Percentiles rank a stretch among this genome's conserved stretches.
phyloP scores from a whole-genome alignment of 179 eudicot genomes.

The Nepenthes alata region DNA sequence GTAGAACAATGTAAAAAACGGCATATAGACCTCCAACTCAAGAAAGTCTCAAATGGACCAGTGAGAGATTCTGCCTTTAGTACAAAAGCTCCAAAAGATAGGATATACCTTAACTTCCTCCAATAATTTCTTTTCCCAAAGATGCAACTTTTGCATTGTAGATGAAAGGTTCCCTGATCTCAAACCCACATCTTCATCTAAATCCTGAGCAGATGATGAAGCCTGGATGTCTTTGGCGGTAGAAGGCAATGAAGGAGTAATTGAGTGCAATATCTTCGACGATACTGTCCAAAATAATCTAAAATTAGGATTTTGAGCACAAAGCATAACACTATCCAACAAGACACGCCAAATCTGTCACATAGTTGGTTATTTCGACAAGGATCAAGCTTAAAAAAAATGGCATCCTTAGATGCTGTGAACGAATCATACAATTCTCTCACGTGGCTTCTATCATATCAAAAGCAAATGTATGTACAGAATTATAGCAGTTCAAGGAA shows the following conservation, averaged over 20 bases:
- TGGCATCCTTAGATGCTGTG: too few relatives aligned
- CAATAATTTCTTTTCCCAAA: slow-evolving; percentile 95
- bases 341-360: too few relatives aligned
- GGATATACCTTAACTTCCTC: slow-evolving; percentile 77
- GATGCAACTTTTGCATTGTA: slow-evolving; percentile 65
- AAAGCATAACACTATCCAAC: background rate
- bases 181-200: slow-evolving; percentile 42
- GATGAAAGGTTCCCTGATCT: slow-evolving; percentile 63
- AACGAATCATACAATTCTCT: too few relatives aligned
- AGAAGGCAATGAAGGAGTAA: slow-evolving; percentile 55
- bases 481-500: too few relatives aligned
- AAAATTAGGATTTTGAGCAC: background rate
- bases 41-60: background rate
- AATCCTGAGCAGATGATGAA: slow-evolving; percentile 14
- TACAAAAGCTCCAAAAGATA: too few relatives aligned
- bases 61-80: too few relatives aligned
- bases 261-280: slow-evolving; percentile 64
- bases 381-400: too few relatives aligned
- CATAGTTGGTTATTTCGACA: too few relatives aligned
- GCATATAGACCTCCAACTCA: too few relatives aligned
- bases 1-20: too few relatives aligned
- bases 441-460: too few relatives aligned
- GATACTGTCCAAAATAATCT: slow-evolving; percentile 39
- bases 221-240: slow-evolving; percentile 31
- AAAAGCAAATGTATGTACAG: too few relatives aligned